Conservation (phyloP, 768 basidiomycete genomes). For the Suillus subluteus region DNA sequence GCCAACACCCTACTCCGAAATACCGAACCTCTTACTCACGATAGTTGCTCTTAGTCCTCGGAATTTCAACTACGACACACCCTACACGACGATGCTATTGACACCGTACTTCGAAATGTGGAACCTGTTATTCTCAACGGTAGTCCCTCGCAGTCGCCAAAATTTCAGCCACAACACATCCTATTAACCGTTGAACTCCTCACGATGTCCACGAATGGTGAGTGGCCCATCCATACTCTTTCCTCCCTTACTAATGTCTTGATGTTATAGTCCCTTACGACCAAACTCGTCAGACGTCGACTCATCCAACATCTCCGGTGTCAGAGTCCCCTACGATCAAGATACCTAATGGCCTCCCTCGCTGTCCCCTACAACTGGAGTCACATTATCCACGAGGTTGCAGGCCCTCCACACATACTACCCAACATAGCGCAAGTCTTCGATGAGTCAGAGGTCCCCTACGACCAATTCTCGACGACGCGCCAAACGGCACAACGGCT, state of each 20-base stretch:
- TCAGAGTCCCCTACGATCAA: neutral
- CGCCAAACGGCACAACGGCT: neutral
- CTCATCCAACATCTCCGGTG: neutral
- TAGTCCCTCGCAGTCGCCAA: neutral
- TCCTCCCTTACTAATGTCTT: neutral
- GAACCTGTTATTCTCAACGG: neutral
- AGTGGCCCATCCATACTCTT: neutral
- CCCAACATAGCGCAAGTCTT: neutral
- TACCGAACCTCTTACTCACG: neutral
- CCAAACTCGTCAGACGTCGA: neutral
- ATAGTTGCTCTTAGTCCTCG: neutral
- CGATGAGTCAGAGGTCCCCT: neutral
- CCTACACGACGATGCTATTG: neutral
- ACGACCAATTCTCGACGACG: neutral
- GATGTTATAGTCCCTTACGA: neutral
- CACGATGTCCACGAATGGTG: neutral
- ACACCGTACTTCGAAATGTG: neutral
- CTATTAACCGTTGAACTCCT: neutral
- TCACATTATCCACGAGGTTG: neutral
- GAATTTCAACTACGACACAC: neutral
- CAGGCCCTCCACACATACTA: neutral
- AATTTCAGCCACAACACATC: neutral
- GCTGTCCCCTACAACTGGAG: neutral
- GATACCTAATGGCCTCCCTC: neutral
- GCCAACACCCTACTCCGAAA: neutral